phyloP scores from a whole-genome alignment of 495 filamentous ascomycete species.

The Haplographium delicatum region DNA sequence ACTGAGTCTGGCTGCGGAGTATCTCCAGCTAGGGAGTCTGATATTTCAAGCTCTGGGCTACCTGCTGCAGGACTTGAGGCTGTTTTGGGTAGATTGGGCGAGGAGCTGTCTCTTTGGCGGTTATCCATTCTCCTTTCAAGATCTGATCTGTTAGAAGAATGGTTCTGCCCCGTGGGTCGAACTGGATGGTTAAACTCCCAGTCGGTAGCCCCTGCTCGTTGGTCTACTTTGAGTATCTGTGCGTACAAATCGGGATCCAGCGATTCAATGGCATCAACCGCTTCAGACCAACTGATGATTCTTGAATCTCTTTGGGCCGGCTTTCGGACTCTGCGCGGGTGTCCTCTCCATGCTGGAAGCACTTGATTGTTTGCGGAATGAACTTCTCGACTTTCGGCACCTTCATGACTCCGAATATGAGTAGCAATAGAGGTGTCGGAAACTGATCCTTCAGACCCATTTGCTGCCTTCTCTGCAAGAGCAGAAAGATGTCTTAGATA shows the following conservation, averaged over 20 bases:
- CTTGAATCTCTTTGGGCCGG: constrained; percentile 22
- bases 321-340: constrained; percentile 15
- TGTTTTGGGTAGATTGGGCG: too few species aligned
- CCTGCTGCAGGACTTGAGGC: too few species aligned
- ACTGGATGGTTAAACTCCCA: background rate
- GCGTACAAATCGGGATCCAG: constrained; percentile 21
- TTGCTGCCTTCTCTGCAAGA: too few species aligned
- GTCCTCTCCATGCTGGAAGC: background rate
- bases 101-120: too few species aligned
- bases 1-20: background rate
- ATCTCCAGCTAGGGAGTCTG: constrained; percentile 1
- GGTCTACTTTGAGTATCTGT: constrained; percentile 17
- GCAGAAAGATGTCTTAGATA: constrained; percentile 15
- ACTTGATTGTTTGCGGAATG: background rate
- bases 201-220: background rate
- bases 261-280: constrained; percentile 20
- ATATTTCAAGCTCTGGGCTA: too few species aligned
- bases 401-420: background rate
- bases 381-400: background rate
- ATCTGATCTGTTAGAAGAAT: too few species aligned
- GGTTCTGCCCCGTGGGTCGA: background rate
- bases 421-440: constrained; percentile 9
- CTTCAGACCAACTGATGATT: constrained; percentile 24
- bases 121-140: too few species aligned
- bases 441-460: constrained; percentile 1